phyloP scores from a whole-genome alignment of 345 rosid species.

The Eucalyptus cloeziana region DNA sequence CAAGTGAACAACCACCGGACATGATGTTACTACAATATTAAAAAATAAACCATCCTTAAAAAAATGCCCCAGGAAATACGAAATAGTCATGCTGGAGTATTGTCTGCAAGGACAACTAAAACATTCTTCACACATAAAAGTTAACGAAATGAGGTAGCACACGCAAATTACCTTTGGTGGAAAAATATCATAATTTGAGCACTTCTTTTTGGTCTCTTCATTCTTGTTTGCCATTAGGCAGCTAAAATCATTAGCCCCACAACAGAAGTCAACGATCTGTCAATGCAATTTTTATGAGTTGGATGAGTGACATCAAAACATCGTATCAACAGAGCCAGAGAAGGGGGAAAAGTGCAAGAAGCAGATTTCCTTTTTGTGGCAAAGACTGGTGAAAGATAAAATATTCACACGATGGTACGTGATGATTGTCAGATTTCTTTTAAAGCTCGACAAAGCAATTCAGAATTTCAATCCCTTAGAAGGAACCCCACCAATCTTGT shows the following conservation, averaged over 20 bases:
- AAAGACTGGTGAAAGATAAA: neutral
- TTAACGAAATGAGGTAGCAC: neutral
- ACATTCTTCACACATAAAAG: neutral
- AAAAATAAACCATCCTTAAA: neutral
- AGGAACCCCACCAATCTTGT: neutral
- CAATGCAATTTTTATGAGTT: neutral
- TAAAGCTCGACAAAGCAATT: neutral
- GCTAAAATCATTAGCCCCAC: constrained; percentile 92
- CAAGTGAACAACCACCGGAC: neutral
- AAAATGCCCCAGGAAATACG: neutral
- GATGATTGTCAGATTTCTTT: neutral
- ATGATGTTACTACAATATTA: neutral
- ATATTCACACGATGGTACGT: too few species aligned
- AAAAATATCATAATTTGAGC: constrained; percentile 62
- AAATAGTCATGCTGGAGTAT: neutral
- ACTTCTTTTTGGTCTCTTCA: constrained; percentile 65
- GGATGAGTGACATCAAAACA: neutral
- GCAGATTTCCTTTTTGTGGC: neutral
- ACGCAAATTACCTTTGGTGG: constrained; percentile 52
- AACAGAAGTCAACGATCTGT: constrained; percentile 91
- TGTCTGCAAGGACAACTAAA: neutral
- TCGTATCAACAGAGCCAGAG: neutral
- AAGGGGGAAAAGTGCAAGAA: neutral
- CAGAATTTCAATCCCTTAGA: neutral
- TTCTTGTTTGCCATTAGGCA: constrained; percentile 64